A percentile compares a stretch with the other conserved stretches of the same genome.
Evolutionary conservation across 78 protist species (phyloP).

Genomic region (Guillardia theta): DNA sequence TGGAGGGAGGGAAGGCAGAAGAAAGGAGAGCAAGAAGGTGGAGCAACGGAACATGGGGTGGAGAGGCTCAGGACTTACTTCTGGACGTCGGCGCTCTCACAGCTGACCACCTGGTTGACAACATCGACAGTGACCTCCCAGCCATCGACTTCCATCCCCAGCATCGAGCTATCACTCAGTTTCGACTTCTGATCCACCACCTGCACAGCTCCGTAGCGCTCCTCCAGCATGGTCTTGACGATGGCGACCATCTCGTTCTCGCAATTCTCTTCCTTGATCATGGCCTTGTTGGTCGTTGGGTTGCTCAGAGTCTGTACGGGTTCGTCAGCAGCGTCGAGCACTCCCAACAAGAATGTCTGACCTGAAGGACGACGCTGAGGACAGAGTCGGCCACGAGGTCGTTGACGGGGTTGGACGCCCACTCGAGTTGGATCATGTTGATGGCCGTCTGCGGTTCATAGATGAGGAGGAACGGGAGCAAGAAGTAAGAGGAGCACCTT

Average conservation of each 20-base stretch:
- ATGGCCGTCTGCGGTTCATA: no score
- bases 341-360: not conserved
- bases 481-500: no score
- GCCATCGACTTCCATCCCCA: not conserved
- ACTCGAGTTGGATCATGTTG: not conserved
- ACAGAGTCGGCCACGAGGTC: conserved; percentile 81
- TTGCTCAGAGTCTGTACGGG: not conserved
- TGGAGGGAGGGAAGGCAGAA: no score
- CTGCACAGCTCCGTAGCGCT: not conserved
- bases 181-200: not conserved
- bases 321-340: not conserved
- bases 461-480: no score
- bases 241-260: not conserved
- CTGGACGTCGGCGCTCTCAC: not conserved
- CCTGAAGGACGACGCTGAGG: conserved; percentile 60
- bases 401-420: conserved; percentile 15
- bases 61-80: not conserved
- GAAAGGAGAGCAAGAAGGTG: no score
- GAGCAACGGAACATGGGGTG: no score
- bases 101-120: not conserved
- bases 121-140: not conserved
- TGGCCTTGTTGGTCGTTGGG: not conserved
- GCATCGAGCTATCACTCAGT: not conserved
- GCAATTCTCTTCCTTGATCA: not conserved
- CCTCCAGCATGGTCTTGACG: not conserved